Evolutionary conservation across 2,329 filamentous ascomycete genomes (phyloP), one percentile per base, ranked within the genome.

Genomic region (Cadophora sp.): DNA sequence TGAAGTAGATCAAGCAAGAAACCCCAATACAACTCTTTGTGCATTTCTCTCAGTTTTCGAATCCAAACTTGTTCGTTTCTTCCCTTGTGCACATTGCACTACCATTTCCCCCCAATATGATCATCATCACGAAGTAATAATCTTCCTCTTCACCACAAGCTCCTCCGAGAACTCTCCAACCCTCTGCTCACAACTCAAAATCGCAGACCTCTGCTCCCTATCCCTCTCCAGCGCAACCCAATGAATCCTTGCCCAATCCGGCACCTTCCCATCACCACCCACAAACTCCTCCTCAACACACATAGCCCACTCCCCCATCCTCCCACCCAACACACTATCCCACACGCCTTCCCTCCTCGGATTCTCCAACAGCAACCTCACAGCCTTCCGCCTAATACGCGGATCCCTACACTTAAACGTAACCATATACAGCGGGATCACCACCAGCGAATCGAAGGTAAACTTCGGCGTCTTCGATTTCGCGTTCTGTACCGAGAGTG

Each of bases 291-390:
- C 67, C 55, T 71, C 69, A 27, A 70, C 36, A 20, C 20, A n/a
- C 61, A 70, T 68, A 24, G 56, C 64, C 67, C 70, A 72, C 41
- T 58, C 30, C 6, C 60, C 64, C 39, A 67, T 50, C 36, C 55
- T 60, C 1, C 61, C 67, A 6, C 41, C 45, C 7, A 63, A 14
- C 0, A 65, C 36, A 61, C 62, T 66, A 62, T 91, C 87, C 88
- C 88, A 91, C 81, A 91, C 87, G 24, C 86, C 88, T 76, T 91
- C 89, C 20, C 64, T 62, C n/a, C 88, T 81, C 9, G 87, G 83
- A 72, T 85, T 87, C 70, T 83, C 85, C 59, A 82, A 80, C 64
- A 91, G 77, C 11, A 91, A 78, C 70, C 85, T 81, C 56, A 90
- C 88, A 9, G 88, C 88, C 69, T 84, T 83, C 20, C 86, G 81